These are phyloP conservation scores for Blastobotrys robertii DNA, from an alignment of 805 yeast species.

Conservation along the genomic window DNA sequence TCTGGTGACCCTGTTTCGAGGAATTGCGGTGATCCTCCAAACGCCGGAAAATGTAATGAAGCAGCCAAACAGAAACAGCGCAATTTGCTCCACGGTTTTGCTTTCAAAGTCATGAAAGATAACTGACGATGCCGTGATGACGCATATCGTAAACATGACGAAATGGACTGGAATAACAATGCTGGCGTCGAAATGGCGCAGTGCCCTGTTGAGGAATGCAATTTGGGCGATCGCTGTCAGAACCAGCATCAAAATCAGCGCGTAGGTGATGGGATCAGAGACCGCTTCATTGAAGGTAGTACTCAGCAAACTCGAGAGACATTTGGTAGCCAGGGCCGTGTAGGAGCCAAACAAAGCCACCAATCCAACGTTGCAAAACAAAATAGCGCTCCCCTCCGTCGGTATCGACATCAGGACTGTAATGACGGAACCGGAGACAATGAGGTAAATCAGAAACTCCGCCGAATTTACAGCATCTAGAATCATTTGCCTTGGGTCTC, in stretches of 20 bases:
- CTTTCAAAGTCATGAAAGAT: conserved; percentile 34
- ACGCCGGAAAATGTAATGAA: conserved; percentile 34
- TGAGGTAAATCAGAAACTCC: conserved; percentile 22
- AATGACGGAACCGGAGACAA: conserved; percentile 17
- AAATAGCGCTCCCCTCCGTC: conserved; percentile 8
- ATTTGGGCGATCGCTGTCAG: conserved; percentile 36
- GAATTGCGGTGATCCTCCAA: conserved; percentile 26
- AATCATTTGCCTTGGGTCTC: conserved; percentile 24
- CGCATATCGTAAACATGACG: conserved; percentile 37
- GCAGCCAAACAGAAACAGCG: conserved; percentile 30
- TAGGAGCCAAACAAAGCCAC: conserved; percentile 40
- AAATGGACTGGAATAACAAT: conserved; percentile 43
- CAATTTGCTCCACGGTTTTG: conserved; percentile 16
- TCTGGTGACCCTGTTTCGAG: no score
- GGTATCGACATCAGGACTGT: conserved; percentile 13
- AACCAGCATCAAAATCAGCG: conserved; percentile 25
- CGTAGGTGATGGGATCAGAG: conserved; percentile 25
- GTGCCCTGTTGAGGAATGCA: conserved; percentile 30
- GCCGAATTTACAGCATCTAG: conserved; percentile 22
- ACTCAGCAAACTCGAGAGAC: conserved; percentile 28
- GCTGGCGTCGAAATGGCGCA: conserved; percentile 34
- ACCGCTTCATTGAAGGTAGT: conserved; percentile 17
- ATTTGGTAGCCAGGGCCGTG: conserved; percentile 38
- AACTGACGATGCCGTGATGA: conserved; percentile 34
- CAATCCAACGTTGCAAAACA: conserved; percentile 27